Conservation (phyloP, 1,139 yeast species). For the Geotrichum reessii region DNA sequence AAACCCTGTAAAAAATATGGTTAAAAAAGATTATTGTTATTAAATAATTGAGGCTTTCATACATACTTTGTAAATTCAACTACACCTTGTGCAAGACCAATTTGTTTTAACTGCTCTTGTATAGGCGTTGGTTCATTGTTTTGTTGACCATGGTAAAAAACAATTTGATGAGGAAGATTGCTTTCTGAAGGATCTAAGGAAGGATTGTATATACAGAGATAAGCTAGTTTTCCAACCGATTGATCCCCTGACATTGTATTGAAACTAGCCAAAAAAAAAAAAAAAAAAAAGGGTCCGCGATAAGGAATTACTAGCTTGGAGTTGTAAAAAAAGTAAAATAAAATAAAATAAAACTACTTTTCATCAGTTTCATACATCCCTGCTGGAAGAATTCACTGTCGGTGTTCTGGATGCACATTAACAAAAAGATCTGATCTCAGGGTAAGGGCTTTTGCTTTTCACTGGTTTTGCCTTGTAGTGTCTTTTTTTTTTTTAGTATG, state of each 20-base stretch:
- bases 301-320: neutral
- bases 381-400: neutral
- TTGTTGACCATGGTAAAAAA: slow-evolving; percentile 26
- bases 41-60: neutral
- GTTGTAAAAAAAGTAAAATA: neutral
- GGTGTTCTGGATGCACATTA: neutral
- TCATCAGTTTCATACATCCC: neutral
- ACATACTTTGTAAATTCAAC: slow-evolving; percentile 27
- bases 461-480: too few relatives aligned
- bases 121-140: slow-evolving; percentile 21
- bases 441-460: neutral
- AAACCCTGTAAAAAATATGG: slow-evolving; percentile 21
- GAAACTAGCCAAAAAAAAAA: neutral
- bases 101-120: slow-evolving; percentile 27
- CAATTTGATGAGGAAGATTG: slow-evolving; percentile 28
- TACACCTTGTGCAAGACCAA: slow-evolving; percentile 34
- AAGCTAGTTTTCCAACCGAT: slow-evolving; percentile 21
- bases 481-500: neutral
- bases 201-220: slow-evolving; percentile 33
- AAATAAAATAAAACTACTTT: neutral
- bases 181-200: slow-evolving; percentile 27
- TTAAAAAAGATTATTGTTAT: neutral
- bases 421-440: neutral
- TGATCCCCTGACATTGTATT: slow-evolving; percentile 11
- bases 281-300: neutral